phyloP scores from a whole-genome alignment of 164 flowering plant genomes.

The Magnolia officinalis region DNA sequence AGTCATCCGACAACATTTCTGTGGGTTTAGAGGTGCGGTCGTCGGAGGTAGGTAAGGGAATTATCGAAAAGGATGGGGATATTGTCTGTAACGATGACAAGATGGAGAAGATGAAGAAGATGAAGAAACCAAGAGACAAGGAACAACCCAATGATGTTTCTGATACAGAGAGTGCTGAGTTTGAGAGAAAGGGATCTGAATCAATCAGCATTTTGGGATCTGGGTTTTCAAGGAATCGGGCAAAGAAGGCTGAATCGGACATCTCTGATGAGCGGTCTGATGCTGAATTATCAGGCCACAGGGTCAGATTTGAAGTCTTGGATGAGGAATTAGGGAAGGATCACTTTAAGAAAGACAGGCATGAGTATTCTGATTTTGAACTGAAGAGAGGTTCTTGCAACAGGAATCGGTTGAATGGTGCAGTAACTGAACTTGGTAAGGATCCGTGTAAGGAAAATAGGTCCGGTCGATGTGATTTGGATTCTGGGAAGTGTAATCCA shows the following conservation, averaged over 20 bases:
- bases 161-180: conserved; percentile 23
- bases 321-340: conserved; percentile 24
- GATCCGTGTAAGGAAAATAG: conserved; percentile 14
- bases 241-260: conserved; percentile 34
- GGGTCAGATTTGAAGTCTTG: conserved; percentile 21
- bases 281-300: conserved; percentile 10
- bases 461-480: conserved; percentile 8
- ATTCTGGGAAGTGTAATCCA: conserved; percentile 24
- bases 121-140: conserved; percentile 22
- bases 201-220: conserved; percentile 27
- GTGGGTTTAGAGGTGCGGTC: conserved; percentile 60
- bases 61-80: conserved; percentile 5
- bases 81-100: conserved; percentile 9
- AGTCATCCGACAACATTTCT: conserved; percentile 67
- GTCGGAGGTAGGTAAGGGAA: conserved; percentile 14
- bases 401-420: neutral
- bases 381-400: conserved; percentile 18
- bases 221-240: conserved; percentile 14
- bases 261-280: conserved; percentile 39
- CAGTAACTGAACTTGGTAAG: conserved; percentile 9
- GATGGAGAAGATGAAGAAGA: conserved; percentile 17
- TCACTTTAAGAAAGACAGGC: conserved; percentile 9
- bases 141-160: neutral
- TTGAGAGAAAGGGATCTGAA: conserved; percentile 33
- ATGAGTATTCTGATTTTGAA: conserved; percentile 17